Base-by-base conservation (phyloP, 2,329 filamentous ascomycete genomes). In the Botrytis cinerea region DNA sequence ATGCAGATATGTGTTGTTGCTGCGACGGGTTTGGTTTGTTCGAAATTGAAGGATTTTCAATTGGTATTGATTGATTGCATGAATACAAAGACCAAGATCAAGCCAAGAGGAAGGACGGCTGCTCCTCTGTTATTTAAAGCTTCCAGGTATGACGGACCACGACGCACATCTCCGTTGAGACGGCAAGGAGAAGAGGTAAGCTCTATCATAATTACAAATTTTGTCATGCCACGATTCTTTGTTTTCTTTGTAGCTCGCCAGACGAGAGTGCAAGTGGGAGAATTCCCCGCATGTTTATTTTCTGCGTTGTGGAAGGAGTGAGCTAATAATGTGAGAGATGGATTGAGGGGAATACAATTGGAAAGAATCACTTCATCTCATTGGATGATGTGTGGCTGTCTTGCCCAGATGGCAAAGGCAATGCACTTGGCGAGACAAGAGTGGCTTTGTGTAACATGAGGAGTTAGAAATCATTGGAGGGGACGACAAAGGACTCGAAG, bases 71-170 rank as follows among this genome's bases (percentile, higher is more conserved):
- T 43, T 57, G n/a, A 69, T 69, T 59, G 43, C 48, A 69, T 69
- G 48, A 69, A 69, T 38, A 59, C 66, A 69, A 69, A 69, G 66
- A 69, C n/a, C 16, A 40, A 69, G 18, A 43, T 4, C 35, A 57
- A 69, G 66, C 66, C 48, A 69, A 69, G 66, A 57, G n/a, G 66
- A 57, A 45, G 66, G 66, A 69, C 66, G 66, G 48, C n/a, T n/a
- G 18, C 32, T 22, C 64, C 25, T 57, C 66, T 57, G 4, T 68
- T 68, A 69, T 69, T 43, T 69, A 57, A 57, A 59, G 48, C 48
- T 32, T 43, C 48, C 1, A 57, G 5, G 66, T 69, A 69, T 69
- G 66, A 69, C 66, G n/a, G 54, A 22, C 25, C 35, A 32, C 4
- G 18, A 32, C 48, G 66, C 40, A 32, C 28, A 69, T 25, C 35